Conservation (phyloP, 305 asterid species). For the Rubia tinctorum region DNA sequence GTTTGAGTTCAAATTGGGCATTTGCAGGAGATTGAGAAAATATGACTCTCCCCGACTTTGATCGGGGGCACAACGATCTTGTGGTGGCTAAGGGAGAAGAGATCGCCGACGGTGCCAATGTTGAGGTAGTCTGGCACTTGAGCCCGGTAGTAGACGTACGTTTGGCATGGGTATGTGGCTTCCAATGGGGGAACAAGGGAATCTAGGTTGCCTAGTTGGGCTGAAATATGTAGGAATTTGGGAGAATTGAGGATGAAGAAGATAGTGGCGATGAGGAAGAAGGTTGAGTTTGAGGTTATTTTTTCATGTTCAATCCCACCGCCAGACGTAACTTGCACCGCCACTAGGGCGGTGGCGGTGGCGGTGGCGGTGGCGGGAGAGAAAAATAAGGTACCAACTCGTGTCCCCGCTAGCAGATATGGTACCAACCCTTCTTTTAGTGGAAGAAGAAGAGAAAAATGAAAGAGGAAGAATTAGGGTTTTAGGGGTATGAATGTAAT, state of each 20-base stretch:
- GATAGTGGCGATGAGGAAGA: background rate
- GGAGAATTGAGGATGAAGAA: conserved; percentile 25
- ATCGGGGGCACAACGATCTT: conserved; percentile 68
- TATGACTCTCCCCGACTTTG: conserved; percentile 25
- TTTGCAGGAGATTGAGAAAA: conserved; percentile 74
- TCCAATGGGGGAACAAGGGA: conserved; percentile 51
- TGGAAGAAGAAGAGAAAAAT: too few species aligned
- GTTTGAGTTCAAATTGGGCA: conserved; percentile 47
- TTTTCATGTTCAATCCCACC: too few species aligned
- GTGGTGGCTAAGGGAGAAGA: conserved; percentile 71
- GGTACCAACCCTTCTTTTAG: too few species aligned
- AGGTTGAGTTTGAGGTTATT: background rate
- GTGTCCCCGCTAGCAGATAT: too few species aligned
- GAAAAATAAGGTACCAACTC: too few species aligned
- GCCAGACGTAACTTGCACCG: too few species aligned
- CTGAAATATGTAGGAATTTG: conserved; percentile 1
- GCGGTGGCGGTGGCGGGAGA: too few species aligned
- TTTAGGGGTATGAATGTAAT: too few species aligned
- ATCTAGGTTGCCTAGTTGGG: conserved; percentile 58
- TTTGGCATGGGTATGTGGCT: conserved; percentile 51
- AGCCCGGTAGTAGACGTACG: conserved; percentile 70
- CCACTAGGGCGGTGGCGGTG: too few species aligned
- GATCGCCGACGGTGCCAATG: conserved; percentile 82
- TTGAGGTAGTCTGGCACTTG: conserved; percentile 52
- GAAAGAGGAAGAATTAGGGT: too few species aligned